Base-by-base conservation (phyloP, 306 rosid genomes). In the Myrica gale region DNA sequence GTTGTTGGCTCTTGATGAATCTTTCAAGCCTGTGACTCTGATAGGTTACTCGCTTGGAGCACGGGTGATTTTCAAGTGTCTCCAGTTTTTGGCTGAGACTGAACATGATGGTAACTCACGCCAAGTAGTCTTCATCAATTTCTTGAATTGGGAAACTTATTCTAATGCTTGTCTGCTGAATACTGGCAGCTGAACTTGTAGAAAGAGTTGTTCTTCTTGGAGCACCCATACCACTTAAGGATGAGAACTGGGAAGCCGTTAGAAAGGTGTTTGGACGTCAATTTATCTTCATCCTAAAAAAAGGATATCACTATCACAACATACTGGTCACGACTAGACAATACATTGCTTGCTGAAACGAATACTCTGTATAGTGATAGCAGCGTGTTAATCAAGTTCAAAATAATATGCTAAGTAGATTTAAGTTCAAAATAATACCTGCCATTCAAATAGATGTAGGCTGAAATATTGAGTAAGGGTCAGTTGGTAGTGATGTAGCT, bases 151-250 rank as follows among this genome's bases (percentile, higher is more conserved):
- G 20, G 7, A 77, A 69, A 66, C 20, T 74, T 60, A 52, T 51
- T 26, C n/a, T 62, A 65, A 51, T 77, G 2, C 54, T 61, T 15
- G 4, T 61, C 4, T 66, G 61, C 68, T 66, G 56, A 42, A 67
- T 73, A 75, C 72, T 79, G n/a, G 61, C 82, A 90, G 96, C 87
- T 74, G 90, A 88, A 76, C 78, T 88, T 69, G 87, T 88, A 37
- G 96, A 90, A 79, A 88, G 87, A 78, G 96, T 80, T 82, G 91
- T 90, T 75, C 79, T 90, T n/a, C 92, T 90, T 45, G 96, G 96
- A 78, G 92, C 96, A 80, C 91, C 96, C 50, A 82, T 90, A 47
- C 47, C 92, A 71, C 85, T 90, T 68, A 41, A 70, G 45, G 91
- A 82, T 42, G 88, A 86, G 78, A 88, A 76, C 21, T 90, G 96